Evolutionary conservation across 345 rosid species (phyloP).

Genomic region (Kernera saxatilis): DNA sequence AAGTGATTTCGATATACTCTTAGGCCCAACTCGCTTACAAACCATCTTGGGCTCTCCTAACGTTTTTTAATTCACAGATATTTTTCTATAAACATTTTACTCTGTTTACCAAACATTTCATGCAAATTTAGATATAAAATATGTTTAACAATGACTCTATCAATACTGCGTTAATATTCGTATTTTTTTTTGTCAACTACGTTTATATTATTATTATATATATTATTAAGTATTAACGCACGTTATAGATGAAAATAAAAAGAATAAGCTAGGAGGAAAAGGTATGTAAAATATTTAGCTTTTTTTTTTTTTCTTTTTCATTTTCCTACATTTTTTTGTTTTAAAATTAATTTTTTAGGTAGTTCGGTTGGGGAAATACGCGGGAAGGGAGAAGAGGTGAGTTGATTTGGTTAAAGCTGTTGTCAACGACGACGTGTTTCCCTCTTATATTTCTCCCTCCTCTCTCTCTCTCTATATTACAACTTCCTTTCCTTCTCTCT

Average conservation of each 20-base stretch:
- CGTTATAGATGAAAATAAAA: too few relatives aligned
- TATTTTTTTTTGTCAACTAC: too few relatives aligned
- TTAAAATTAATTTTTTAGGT: not conserved
- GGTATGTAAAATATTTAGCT: not conserved
- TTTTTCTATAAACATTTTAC: not conserved
- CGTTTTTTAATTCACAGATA: not conserved
- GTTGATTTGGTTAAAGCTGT: constrained; percentile 31
- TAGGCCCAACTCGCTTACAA: not conserved
- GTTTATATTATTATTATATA: too few relatives aligned
- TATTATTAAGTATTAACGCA: too few relatives aligned
- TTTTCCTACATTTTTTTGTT: not conserved
- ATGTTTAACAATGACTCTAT: too few relatives aligned
- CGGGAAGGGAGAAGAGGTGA: constrained; percentile 17
- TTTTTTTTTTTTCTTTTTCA: not conserved
- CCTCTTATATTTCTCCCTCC: constrained; percentile 20
- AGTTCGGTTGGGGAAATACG: not conserved
- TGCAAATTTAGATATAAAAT: too few relatives aligned
- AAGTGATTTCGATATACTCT: not conserved
- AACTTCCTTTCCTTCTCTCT: constrained; percentile 12
- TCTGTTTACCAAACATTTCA: not conserved
- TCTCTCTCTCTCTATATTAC: constrained; percentile 14
- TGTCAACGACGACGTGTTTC: constrained; percentile 33
- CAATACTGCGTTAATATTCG: too few relatives aligned
- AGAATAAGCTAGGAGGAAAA: not conserved
- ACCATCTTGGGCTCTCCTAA: not conserved